A percentile compares a stretch with the other conserved stretches of the same genome.
Conservation (phyloP, 352 stramenopile species). For the Pythium graminicola region DNA sequence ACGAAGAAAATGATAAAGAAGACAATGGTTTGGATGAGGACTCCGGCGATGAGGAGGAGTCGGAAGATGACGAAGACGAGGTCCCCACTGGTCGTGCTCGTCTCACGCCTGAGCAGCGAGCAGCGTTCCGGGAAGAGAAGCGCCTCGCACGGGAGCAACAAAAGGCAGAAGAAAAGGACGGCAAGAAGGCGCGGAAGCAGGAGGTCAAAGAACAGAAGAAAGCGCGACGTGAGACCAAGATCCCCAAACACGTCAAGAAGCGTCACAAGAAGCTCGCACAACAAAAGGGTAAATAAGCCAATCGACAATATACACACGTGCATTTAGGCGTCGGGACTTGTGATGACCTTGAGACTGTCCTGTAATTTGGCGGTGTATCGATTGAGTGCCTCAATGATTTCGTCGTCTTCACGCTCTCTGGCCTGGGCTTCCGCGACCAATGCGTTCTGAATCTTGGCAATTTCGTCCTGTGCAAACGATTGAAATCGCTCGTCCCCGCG, state of each 20-base stretch:
- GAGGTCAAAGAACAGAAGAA: slow-evolving; percentile 91
- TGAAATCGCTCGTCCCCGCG: slow-evolving; percentile 74
- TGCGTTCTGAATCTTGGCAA: slow-evolving; percentile 72
- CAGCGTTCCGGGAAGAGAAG: slow-evolving; percentile 79
- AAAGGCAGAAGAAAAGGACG: slow-evolving; percentile 48
- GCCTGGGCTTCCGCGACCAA: slow-evolving; percentile 72
- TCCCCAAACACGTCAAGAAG: slow-evolving; percentile 99
- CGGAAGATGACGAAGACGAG: slow-evolving; percentile 13
- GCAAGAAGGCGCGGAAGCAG: slow-evolving; percentile 95
- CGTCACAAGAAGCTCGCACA: slow-evolving; percentile 94
- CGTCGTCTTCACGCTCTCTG: slow-evolving; percentile 86
- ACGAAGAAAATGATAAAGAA: slow-evolving; percentile 60
- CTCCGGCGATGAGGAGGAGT: not conserved
- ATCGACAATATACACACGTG: not conserved
- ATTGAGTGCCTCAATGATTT: slow-evolving; percentile 92
- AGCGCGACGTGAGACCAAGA: slow-evolving; percentile 94
- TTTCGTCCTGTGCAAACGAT: slow-evolving; percentile 57
- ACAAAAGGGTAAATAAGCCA: slow-evolving; percentile 76
- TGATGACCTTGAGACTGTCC: slow-evolving; percentile 90
- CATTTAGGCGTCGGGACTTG: slow-evolving; percentile 60
- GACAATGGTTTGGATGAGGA: slow-evolving; percentile 39
- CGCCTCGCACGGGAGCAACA: slow-evolving; percentile 55
- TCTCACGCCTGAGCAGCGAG: slow-evolving; percentile 79
- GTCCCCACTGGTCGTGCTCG: slow-evolving; percentile 33
- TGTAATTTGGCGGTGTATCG: slow-evolving; percentile 91